These are phyloP conservation scores for Leishmania braziliensis DNA, from an alignment of 208 protist species.

Conservation along the genomic window DNA sequence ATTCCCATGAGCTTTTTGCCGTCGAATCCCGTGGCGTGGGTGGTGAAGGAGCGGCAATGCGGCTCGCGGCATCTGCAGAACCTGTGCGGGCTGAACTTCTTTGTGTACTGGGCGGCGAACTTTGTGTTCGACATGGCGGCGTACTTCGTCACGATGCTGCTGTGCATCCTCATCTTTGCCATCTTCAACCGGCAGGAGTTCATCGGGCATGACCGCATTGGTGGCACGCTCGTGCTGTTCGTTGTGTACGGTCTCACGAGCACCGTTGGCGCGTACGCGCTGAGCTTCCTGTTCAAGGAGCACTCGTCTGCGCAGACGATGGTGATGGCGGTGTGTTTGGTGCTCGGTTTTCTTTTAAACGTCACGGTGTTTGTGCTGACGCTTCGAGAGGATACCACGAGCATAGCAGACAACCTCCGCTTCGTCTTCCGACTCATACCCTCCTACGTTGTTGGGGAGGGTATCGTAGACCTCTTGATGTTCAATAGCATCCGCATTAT, in stretches of 20 bases:
- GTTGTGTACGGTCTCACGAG: conserved; percentile 43
- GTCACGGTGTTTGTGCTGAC: conserved; percentile 40
- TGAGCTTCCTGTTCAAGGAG: conserved; percentile 56
- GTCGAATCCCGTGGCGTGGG: conserved; percentile 50
- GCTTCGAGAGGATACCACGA: conserved; percentile 10
- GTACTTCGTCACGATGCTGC: conserved; percentile 33
- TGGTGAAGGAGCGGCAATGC: conserved; percentile 79
- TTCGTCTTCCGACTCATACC: conserved; percentile 55
- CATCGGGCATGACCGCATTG: conserved; percentile 22
- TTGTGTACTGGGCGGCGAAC: conserved; percentile 62
- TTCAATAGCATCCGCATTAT: conserved; percentile 13
- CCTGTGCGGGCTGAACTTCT: conserved; percentile 58
- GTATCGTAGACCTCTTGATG: conserved; percentile 43
- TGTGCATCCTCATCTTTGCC: conserved; percentile 38
- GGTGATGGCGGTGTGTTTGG: conserved; percentile 42
- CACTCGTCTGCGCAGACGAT: conserved; percentile 53
- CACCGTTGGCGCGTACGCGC: conserved; percentile 25
- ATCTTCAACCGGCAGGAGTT: conserved; percentile 48
- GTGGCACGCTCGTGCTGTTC: conserved; percentile 31
- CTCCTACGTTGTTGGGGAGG: conserved; percentile 52
- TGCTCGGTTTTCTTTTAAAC: conserved; percentile 49
- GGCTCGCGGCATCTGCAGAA: conserved; percentile 73
- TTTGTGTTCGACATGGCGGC: conserved; percentile 49
- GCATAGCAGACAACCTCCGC: conserved; percentile 22
- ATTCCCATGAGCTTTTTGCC: conserved; percentile 64